These are phyloP conservation scores for Cunninghamia lanceolata DNA, from an alignment of 75 land plant species.

Conservation along the genomic window DNA sequence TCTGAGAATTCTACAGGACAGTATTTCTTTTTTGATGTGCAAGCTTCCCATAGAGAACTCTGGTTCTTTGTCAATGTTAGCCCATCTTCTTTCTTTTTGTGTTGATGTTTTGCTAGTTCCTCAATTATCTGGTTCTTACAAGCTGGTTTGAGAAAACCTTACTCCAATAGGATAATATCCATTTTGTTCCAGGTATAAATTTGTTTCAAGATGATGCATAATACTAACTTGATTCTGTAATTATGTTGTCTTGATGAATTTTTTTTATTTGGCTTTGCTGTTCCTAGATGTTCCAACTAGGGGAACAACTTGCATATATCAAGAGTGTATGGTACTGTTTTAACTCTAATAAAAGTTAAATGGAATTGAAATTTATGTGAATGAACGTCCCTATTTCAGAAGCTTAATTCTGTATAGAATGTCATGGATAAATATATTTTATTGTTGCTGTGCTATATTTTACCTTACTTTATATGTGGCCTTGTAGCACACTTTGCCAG, in stretches of 20 bases:
- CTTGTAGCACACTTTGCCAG: conserved; percentile 71
- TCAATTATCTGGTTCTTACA: not conserved
- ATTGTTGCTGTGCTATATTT: not conserved
- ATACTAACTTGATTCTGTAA: not conserved
- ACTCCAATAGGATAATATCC: not conserved
- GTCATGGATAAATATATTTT: not conserved
- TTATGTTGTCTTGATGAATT: not conserved
- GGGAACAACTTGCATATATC: not conserved
- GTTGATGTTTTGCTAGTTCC: not conserved
- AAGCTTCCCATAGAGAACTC: not conserved
- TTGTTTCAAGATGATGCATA: not conserved
- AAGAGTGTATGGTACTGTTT: not conserved
- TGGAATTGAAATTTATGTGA: conserved; percentile 2
- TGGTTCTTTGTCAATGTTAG: not conserved
- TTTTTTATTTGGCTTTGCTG: not conserved
- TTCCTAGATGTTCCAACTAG: not conserved
- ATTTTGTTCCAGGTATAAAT: not conserved
- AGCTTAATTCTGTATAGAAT: not conserved
- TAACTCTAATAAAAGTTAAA: not conserved
- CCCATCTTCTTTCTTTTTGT: not conserved
- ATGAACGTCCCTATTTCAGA: not conserved
- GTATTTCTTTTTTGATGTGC: not conserved
- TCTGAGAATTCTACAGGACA: not conserved
- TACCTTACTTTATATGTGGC: not conserved
- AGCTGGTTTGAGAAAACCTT: not conserved